Evolutionary conservation across 148 eudicot genomes (phyloP).

Genomic region (Chenopodium suecicum): DNA sequence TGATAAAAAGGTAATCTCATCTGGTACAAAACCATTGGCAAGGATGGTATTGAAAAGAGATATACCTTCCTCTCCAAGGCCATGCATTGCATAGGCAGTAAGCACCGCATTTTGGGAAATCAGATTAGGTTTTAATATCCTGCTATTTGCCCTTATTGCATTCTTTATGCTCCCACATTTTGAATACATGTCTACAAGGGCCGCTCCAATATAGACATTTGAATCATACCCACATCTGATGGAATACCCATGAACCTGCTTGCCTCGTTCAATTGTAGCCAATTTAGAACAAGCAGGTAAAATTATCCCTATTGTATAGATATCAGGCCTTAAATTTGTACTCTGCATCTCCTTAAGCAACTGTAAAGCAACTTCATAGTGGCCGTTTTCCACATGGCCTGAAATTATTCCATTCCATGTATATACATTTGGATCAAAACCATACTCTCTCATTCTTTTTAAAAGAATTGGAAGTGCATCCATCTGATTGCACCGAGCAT

Average conservation of each 20-base stretch:
- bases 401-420: conserved; percentile 62
- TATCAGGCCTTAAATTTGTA: conserved; percentile 45
- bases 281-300: conserved; percentile 49
- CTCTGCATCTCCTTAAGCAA: conserved; percentile 40
- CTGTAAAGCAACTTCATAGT: conserved; percentile 42
- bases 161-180: conserved; percentile 52
- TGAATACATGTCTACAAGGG: conserved; percentile 57
- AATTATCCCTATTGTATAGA: conserved; percentile 41
- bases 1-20: conserved; percentile 50
- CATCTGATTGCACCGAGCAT: conserved; percentile 42
- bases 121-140: conserved; percentile 37
- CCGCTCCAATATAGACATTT: conserved; percentile 46
- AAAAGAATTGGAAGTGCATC: conserved; percentile 32
- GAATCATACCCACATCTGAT: conserved; percentile 46
- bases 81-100: conserved; percentile 52
- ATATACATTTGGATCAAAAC: conserved; percentile 42
- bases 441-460: conserved; percentile 41
- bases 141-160: conserved; percentile 27
- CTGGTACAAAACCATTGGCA: conserved; percentile 40
- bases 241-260: conserved; percentile 54
- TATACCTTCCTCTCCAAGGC: conserved; percentile 53
- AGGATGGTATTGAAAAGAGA: conserved; percentile 40
- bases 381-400: conserved; percentile 39
- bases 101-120: conserved; percentile 60
- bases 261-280: conserved; percentile 48